Evolutionary conservation across 768 basidiomycete species (phyloP), one percentile per base, ranked within the genome.

Genomic region (Pleurotus pulmonarius): DNA sequence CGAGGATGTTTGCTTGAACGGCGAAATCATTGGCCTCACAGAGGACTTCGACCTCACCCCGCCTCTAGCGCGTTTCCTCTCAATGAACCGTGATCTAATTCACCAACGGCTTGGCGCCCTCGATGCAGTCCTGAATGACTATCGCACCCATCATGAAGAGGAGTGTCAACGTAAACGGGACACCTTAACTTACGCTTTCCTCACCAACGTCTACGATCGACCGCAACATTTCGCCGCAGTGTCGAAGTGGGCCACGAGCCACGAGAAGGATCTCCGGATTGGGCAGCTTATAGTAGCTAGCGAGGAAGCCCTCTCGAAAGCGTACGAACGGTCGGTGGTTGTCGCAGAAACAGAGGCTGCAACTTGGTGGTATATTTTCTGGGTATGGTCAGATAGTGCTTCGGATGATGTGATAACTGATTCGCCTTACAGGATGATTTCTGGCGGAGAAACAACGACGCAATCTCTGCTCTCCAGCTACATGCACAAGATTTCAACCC

Each of bases 291-390:
- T 86, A 65, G 60, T 70, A 25, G 66, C 69, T 4, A 79, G 76
- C 63, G 73, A 78, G 56, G 68, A 63, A 12, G 73, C 77, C 0
- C 77, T 90, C 45, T 67, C 63, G 53, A 72, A 74, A 18, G 75
- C 83, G 0, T 81, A 85, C 65, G 75, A 81, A 29, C 76, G 90
- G 38, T 73, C 84, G 55, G 59, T 67, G 8, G 73, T 72, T 16
- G 83, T 87, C 29, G 73, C 81, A 1, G 60, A 62, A 7, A 78
- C 79, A 1, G 73, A 78, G 60, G 66, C 82, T 1, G 70, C 79
- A 3, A 80, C 82, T 3, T 90, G 88, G 85, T 92, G 90, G 90
- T 90, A 86, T 61, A 74, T 90, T 11, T 83, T 88, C 60, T 91
- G 87, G 86, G 88, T 89, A 49, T 61, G 80, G 64, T 44, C 18